Base-by-base conservation (phyloP, 2,329 filamentous ascomycete genomes). In the Fusarium poae region DNA sequence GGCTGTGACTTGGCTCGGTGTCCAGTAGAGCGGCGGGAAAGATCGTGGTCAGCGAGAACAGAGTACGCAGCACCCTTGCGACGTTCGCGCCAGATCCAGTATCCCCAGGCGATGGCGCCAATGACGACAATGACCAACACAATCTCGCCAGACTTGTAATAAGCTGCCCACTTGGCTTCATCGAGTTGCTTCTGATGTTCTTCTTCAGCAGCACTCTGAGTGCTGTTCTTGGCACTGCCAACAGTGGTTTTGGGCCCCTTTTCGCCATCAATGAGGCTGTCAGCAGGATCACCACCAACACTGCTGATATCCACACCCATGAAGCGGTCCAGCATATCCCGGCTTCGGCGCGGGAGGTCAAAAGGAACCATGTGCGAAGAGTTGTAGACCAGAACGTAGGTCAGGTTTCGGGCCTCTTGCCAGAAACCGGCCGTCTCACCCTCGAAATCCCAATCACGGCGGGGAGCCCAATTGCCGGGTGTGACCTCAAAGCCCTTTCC, bases 291-390 rank as follows among this genome's bases (percentile, higher is more conserved):
- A 51, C 93, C 94, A 61, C 95, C 95, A 70, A 97, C 97, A 75
- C 88, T 91, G 72, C 88, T 91, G 70, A 98, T 97, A 76, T 98
- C 94, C 40, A 99, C 93, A 49, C 89, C 88, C 86, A 98, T 93
- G 81, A 99, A 97, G 40, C 96, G 92, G 79, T 99, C 95, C 18
- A 99, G 89, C 96, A 99, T 99, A 78, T 98, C 96, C 65, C 95
- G 89, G 21, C 90, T 92, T 64, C 94, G 91, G 48, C 93, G 89
- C 2, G 95, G 91, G 73, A 92, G 92, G 79, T 99, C 95, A 76
- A 96, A 98, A 1, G 96, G 97, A 2, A 99, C 96, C 96, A 99
- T 99, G 80, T 99, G 96, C 50, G 92, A 97, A 18, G 93, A 90
- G 79, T 99, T 97, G 83, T 97, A 93, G 81, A 98, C 97, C 40